phyloP scores from a whole-genome alignment of 805 yeast genomes.

The Metschnikowia aberdeeniae region DNA sequence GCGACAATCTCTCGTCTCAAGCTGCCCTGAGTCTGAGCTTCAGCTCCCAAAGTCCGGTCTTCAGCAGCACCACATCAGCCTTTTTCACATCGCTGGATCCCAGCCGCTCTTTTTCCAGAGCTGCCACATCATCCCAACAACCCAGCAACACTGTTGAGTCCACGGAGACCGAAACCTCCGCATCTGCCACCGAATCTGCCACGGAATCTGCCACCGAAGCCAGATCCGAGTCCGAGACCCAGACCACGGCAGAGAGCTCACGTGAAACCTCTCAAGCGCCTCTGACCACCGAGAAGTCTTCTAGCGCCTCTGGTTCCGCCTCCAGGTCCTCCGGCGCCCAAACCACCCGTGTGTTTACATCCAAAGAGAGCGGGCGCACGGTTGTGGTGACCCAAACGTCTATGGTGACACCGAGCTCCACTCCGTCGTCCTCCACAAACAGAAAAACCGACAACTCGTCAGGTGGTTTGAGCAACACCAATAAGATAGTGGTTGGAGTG shows the following conservation, averaged over 20 bases:
- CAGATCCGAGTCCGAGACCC: too few relatives aligned
- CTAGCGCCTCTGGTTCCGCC: neutral
- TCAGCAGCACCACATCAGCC: neutral
- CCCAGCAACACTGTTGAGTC: too few relatives aligned
- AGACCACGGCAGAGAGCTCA: too few relatives aligned
- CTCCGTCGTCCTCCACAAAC: conserved; percentile 23
- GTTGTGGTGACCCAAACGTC: conserved; percentile 40
- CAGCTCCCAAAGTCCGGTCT: too few relatives aligned
- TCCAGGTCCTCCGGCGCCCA: conserved; percentile 4
- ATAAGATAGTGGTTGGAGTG: conserved; percentile 44
- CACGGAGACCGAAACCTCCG: too few relatives aligned
- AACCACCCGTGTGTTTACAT: conserved; percentile 24
- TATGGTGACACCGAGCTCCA: conserved; percentile 22
- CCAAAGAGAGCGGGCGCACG: conserved; percentile 35
- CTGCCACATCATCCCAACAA: too few relatives aligned
- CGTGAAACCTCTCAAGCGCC: too few relatives aligned
- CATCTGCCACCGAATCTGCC: too few relatives aligned
- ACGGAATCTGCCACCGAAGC: too few relatives aligned
- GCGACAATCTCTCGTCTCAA: neutral
- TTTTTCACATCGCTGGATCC: too few relatives aligned
- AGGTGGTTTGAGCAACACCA: conserved; percentile 40
- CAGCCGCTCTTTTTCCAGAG: too few relatives aligned
- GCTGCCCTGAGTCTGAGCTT: neutral
- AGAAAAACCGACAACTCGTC: conserved; percentile 11
- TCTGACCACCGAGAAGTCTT: too few relatives aligned